These are phyloP conservation scores for Effrenium voratum DNA, from an alignment of 73 alveolate genomes.

Conservation along the genomic window DNA sequence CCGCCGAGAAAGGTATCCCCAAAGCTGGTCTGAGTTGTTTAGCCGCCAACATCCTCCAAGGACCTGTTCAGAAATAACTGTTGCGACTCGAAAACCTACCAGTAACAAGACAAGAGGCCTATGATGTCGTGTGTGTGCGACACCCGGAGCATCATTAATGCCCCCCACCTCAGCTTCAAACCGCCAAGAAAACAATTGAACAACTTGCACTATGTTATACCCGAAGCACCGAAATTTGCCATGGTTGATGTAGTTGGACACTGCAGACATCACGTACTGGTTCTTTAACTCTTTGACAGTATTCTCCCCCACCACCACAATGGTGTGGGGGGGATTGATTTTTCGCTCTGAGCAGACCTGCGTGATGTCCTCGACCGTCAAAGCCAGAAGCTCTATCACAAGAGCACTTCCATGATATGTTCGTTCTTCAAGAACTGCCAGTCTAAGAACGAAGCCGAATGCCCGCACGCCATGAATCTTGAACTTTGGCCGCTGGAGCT, in stretches of 20 bases:
- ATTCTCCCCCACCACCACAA: slow-evolving; percentile 39
- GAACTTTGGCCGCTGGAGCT: slow-evolving; percentile 12
- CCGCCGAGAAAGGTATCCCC: neutral
- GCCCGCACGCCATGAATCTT: slow-evolving; percentile 35
- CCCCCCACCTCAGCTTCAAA: neutral
- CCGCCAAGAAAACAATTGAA: neutral
- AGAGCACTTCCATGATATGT: neutral
- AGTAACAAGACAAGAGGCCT: neutral
- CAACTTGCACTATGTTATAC: neutral
- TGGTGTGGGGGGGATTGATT: neutral
- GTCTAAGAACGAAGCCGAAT: neutral
- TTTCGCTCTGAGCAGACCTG: neutral
- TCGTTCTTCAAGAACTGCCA: slow-evolving; percentile 10
- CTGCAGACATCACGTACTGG: neutral
- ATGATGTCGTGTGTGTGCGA: slow-evolving; percentile 30
- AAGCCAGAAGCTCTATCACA: neutral
- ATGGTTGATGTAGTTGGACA: neutral
- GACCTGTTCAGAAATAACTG: neutral
- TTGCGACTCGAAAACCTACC: neutral
- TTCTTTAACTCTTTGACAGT: slow-evolving; percentile 12
- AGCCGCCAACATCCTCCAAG: neutral
- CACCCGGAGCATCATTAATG: slow-evolving; percentile 21
- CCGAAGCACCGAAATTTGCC: neutral
- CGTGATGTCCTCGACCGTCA: neutral
- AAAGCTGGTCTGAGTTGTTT: slow-evolving; percentile 8